These are phyloP conservation scores for Hypomyces rosellus DNA, from an alignment of 2,329 filamentous ascomycete genomes.

Conservation along the genomic window DNA sequence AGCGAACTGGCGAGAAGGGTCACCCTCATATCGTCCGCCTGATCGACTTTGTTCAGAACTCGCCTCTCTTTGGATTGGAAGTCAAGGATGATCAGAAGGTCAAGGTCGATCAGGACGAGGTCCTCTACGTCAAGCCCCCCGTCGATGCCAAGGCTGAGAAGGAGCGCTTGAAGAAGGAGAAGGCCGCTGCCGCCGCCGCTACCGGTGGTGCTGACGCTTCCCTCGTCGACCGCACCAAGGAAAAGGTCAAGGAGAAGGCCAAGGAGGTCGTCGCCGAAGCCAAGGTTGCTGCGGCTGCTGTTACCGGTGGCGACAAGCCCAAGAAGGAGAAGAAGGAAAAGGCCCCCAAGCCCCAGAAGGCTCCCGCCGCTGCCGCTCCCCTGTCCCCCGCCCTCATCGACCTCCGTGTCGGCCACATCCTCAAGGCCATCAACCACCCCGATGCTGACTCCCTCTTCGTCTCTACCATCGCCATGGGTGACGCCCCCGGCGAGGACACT, in stretches of 20 bases:
- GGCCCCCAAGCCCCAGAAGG: conserved; percentile 66
- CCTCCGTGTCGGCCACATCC: conserved; percentile 91
- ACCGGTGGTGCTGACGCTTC: conserved; percentile 44
- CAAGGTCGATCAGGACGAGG: conserved; percentile 67
- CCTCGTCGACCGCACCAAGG: conserved; percentile 56
- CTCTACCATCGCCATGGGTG: conserved; percentile 90
- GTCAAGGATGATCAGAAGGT: conserved; percentile 70
- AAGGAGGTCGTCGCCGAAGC: conserved; percentile 46
- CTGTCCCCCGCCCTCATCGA: conserved; percentile 84
- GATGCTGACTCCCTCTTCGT: conserved; percentile 96
- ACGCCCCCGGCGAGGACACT: conserved; percentile 82
- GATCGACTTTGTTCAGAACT: conserved; percentile 93
- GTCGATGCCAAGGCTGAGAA: conserved; percentile 92
- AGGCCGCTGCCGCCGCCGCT: conserved; percentile 60
- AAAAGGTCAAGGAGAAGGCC: conserved; percentile 49
- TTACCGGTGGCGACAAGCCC: conserved; percentile 36
- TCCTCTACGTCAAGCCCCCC: conserved; percentile 82
- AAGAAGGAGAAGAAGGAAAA: conserved; percentile 92
- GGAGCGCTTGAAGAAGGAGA: conserved; percentile 94
- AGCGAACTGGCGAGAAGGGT: conserved; percentile 83
- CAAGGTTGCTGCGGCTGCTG: conserved; percentile 31
- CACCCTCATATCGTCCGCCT: conserved; percentile 87
- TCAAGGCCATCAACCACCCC: conserved; percentile 91
- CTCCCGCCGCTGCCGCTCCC: conserved; percentile 63
- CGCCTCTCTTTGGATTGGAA: conserved; percentile 63